Evolutionary conservation across 345 rosid genomes (phyloP).

Genomic region (Syzygium aromaticum): DNA sequence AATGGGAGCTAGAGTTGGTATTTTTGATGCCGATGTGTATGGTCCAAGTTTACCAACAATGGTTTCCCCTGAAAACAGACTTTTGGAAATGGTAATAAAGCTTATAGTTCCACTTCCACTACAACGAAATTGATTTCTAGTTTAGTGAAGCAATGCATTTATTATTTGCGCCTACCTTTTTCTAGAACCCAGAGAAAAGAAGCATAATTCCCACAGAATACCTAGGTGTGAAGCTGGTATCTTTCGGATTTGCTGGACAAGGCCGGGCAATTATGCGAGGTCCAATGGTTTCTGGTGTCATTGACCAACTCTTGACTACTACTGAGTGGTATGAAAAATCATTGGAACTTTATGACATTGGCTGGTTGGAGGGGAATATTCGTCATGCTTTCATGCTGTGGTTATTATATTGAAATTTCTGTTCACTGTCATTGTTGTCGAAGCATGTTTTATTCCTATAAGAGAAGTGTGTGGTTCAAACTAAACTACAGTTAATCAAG

Average conservation of each 20-base stretch:
- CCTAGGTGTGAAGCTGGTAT: conserved; percentile 89
- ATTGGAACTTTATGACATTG: not conserved
- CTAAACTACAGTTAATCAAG: not conserved
- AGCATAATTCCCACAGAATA: conserved; percentile 90
- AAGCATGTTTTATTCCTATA: not conserved
- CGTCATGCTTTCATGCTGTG: not conserved
- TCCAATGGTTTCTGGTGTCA: conserved; percentile 99
- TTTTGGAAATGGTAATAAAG: conserved; percentile 66
- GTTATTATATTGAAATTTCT: not conserved
- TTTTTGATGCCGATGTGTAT: conserved; percentile 93
- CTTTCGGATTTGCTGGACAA: conserved; percentile 97
- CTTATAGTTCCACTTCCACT: not conserved
- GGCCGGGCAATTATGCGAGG: conserved; percentile 98
- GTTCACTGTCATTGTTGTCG: not conserved
- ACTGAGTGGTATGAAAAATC: conserved; percentile 58
- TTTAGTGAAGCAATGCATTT: not conserved
- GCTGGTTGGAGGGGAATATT: not conserved
- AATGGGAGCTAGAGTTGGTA: conserved; percentile 97
- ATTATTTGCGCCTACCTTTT: not conserved
- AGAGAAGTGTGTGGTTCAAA: not conserved
- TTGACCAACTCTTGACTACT: conserved; percentile 84
- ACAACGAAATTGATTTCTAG: not conserved
- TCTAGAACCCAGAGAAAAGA: conserved; percentile 77
- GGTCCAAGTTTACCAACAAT: conserved; percentile 97
- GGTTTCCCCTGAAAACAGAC: conserved; percentile 84